phyloP scores from a whole-genome alignment of 2,329 filamentous ascomycete species.

The Hypomyces perniciosus region DNA sequence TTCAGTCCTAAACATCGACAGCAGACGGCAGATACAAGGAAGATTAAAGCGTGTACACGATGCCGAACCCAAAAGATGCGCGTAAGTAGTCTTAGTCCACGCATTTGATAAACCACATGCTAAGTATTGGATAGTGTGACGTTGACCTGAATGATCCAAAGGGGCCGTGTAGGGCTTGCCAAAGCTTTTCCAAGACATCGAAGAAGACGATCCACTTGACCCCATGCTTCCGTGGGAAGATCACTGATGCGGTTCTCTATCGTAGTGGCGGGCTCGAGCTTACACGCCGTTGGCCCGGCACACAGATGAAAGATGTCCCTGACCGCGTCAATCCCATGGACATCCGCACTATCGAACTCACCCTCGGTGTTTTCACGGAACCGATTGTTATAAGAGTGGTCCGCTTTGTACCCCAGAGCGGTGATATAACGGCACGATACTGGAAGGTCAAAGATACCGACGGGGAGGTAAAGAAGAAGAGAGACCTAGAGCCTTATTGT shows the following conservation, averaged over 20 bases:
- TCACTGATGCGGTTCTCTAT: slow-evolving; percentile 35
- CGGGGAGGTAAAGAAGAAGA: slow-evolving; percentile 21
- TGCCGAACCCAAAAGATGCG: slow-evolving; percentile 40
- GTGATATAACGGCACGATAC: slow-evolving; percentile 33
- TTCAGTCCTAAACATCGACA: slow-evolving; percentile 23
- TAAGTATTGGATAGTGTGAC: slow-evolving; percentile 29
- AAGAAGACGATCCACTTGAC: slow-evolving; percentile 43
- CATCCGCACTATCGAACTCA: slow-evolving; percentile 31
- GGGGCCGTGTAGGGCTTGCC: slow-evolving; percentile 36
- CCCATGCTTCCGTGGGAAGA: slow-evolving; percentile 38
- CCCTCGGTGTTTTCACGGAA: slow-evolving; percentile 30
- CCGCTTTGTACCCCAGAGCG: slow-evolving; percentile 31
- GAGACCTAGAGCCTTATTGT: slow-evolving; percentile 34
- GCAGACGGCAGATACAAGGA: slow-evolving; percentile 31
- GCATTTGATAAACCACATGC: background rate
- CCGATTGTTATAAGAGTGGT: slow-evolving; percentile 36
- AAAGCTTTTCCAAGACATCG: slow-evolving; percentile 31
- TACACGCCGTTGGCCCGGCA: slow-evolving; percentile 38
- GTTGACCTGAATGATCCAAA: slow-evolving; percentile 26
- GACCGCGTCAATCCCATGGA: slow-evolving; percentile 24
- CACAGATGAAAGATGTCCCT: slow-evolving; percentile 35
- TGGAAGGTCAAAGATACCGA: slow-evolving; percentile 30
- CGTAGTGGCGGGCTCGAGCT: slow-evolving; percentile 39
- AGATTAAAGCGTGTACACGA: slow-evolving; percentile 36
- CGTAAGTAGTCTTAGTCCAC: slow-evolving; percentile 27